phyloP scores from a whole-genome alignment of 495 filamentous ascomycete genomes.

The Trichocladium uniseriatum region DNA sequence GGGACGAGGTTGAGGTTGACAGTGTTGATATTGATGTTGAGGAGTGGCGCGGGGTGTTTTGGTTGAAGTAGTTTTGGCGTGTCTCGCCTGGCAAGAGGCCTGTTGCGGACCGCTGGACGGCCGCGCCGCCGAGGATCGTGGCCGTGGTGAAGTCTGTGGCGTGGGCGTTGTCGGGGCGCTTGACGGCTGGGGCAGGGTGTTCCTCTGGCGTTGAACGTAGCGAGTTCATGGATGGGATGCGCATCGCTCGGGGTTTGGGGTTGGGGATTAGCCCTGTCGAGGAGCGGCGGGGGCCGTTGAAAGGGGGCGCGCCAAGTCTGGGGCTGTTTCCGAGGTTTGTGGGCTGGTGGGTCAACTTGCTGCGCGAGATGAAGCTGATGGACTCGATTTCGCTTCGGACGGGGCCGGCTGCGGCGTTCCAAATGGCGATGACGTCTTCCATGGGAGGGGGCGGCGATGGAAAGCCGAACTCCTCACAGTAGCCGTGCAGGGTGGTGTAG shows the following conservation, averaged over 20 bases:
- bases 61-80: conserved; percentile 43
- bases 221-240: conserved; percentile 28
- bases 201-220: too few relatives aligned
- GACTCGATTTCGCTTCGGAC: conserved; percentile 63
- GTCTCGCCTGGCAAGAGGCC: conserved; percentile 4
- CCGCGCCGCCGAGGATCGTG: conserved; percentile 27
- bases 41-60: background rate
- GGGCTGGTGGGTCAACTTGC: conserved; percentile 62
- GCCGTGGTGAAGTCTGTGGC: conserved; percentile 42
- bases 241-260: conserved; percentile 27
- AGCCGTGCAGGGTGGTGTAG: conserved; percentile 76
- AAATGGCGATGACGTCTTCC: conserved; percentile 60
- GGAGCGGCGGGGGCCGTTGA: conserved; percentile 24
- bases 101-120: conserved; percentile 17
- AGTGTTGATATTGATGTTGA: background rate
- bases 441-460: conserved; percentile 66
- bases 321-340: conserved; percentile 32
- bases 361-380: conserved; percentile 58
- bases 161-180: conserved; percentile 24
- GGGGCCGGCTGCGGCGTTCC: conserved; percentile 56
- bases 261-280: conserved; percentile 29
- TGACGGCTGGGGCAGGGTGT: conserved; percentile 15
- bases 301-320: conserved; percentile 11
- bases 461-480: conserved; percentile 61
- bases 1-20: background rate